Evolutionary conservation across 2,329 filamentous ascomycete genomes (phyloP).

Genomic region (Talaromyces albobiverticillius): DNA sequence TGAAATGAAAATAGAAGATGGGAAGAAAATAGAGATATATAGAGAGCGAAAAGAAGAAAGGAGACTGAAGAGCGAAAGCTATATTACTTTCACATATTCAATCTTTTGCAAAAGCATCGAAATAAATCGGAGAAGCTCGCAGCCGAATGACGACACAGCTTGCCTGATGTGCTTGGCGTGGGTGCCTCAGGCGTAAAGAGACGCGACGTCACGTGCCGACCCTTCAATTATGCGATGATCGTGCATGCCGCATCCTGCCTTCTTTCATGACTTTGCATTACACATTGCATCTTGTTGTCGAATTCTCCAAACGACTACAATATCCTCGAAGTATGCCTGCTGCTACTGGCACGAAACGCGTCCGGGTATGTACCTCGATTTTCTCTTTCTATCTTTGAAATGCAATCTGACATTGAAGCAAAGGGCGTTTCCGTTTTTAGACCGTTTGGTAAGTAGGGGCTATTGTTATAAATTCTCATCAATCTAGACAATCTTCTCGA

Average conservation of each 20-base stretch:
- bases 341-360: slow-evolving; percentile 53
- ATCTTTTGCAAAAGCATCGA: no score
- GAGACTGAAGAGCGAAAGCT: no score
- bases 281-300: background rate
- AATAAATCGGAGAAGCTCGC: no score
- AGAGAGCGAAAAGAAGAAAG: background rate
- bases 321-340: slow-evolving; percentile 46
- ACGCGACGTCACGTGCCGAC: background rate
- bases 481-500: background rate
- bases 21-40: background rate
- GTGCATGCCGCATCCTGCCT: background rate
- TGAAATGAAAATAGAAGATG: background rate
- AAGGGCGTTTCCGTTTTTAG: slow-evolving; percentile 47
- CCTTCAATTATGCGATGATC: no score
- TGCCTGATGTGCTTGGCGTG: background rate
- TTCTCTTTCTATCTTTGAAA: background rate
- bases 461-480: background rate
- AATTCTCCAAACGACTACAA: background rate
- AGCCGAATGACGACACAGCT: slow-evolving; percentile 12
- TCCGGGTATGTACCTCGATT: slow-evolving; percentile 39
- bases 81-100: no score
- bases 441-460: slow-evolving; percentile 40
- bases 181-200: background rate
- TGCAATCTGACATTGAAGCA: slow-evolving; percentile 22
- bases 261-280: background rate